These are phyloP conservation scores for Hypoxylon sp. DNA, from an alignment of 2,329 filamentous ascomycete genomes.

Conservation along the genomic window DNA sequence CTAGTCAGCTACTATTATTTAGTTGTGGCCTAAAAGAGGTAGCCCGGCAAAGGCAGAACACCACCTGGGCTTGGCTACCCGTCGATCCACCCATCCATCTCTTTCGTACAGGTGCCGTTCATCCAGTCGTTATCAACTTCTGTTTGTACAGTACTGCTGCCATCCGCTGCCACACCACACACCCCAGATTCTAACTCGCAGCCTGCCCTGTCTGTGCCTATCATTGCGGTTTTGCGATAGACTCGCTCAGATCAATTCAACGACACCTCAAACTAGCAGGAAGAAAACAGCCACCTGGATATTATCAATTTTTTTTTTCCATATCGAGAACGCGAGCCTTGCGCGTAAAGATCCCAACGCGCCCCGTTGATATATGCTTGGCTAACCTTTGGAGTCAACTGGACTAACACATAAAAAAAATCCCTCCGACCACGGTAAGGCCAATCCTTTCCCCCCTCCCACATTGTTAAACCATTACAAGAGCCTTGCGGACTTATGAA, in stretches of 20 bases:
- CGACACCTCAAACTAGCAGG: slow-evolving; percentile 39
- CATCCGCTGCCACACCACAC: slow-evolving; percentile 49
- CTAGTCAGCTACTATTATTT: slow-evolving; percentile 35
- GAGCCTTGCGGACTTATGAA: slow-evolving; percentile 43
- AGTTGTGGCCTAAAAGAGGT: slow-evolving; percentile 35
- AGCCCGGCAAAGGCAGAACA: slow-evolving; percentile 45
- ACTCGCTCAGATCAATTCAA: slow-evolving; percentile 32
- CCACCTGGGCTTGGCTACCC: slow-evolving; percentile 50
- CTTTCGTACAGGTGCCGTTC: slow-evolving; percentile 44
- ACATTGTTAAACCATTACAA: slow-evolving; percentile 36
- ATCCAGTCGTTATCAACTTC: slow-evolving; percentile 48
- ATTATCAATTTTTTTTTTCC: slow-evolving; percentile 25
- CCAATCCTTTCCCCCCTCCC: slow-evolving; percentile 32
- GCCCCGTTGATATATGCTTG: slow-evolving; percentile 22
- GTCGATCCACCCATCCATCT: slow-evolving; percentile 52
- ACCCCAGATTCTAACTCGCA: slow-evolving; percentile 52
- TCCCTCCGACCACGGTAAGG: slow-evolving; percentile 31
- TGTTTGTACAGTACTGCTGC: slow-evolving; percentile 48
- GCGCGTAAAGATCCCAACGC: slow-evolving; percentile 25
- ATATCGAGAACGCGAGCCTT: slow-evolving; percentile 32
- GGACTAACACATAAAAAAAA: slow-evolving; percentile 30
- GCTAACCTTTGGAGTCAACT: slow-evolving; percentile 12
- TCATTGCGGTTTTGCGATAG: slow-evolving; percentile 43
- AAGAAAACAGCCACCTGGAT: slow-evolving; percentile 20
- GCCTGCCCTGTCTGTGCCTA: slow-evolving; percentile 49